These are phyloP conservation scores for Microsporum canis DNA, from an alignment of 2,329 filamentous ascomycete species.

Conservation along the genomic window DNA sequence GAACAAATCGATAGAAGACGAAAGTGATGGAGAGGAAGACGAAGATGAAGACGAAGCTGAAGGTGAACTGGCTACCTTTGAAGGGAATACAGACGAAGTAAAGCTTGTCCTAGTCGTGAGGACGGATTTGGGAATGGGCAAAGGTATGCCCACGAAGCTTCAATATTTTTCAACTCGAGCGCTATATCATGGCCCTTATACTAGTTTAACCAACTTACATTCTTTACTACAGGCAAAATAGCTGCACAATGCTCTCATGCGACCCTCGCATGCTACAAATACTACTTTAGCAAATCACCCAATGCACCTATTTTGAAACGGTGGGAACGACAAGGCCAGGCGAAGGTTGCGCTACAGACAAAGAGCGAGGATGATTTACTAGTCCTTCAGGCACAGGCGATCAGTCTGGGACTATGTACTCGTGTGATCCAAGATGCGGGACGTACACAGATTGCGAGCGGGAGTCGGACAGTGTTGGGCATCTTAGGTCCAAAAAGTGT, in stretches of 20 bases:
- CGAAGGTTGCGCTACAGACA: conserved; percentile 84
- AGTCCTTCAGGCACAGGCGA: conserved; percentile 66
- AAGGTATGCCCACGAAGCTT: conserved; percentile 49
- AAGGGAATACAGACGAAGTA: conserved; percentile 63
- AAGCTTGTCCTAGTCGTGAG: conserved; percentile 87
- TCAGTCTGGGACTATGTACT: conserved; percentile 73
- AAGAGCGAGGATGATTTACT: conserved; percentile 72
- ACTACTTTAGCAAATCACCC: conserved; percentile 49
- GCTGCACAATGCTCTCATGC: conserved; percentile 91
- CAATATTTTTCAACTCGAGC: neutral
- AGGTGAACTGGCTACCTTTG: conserved; percentile 38
- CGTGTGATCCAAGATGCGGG: conserved; percentile 93
- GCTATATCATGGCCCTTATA: neutral
- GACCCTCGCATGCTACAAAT: conserved; percentile 95
- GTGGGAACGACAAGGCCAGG: conserved; percentile 80
- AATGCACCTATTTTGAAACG: conserved; percentile 55
- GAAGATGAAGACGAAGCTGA: conserved; percentile 55
- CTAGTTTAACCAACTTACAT: neutral
- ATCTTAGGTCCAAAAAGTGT: conserved; percentile 68
- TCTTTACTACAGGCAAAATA: conserved; percentile 67
- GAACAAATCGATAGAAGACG: conserved; percentile 15
- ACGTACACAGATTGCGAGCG: conserved; percentile 87
- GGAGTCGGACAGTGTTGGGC: conserved; percentile 84
- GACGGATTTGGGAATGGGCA: conserved; percentile 94
- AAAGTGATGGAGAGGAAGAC: conserved; percentile 37